Evolutionary conservation across 257 asterid genomes (phyloP), one percentile per base, ranked within the genome.

Genomic region (Craterostigma plantagineum): DNA sequence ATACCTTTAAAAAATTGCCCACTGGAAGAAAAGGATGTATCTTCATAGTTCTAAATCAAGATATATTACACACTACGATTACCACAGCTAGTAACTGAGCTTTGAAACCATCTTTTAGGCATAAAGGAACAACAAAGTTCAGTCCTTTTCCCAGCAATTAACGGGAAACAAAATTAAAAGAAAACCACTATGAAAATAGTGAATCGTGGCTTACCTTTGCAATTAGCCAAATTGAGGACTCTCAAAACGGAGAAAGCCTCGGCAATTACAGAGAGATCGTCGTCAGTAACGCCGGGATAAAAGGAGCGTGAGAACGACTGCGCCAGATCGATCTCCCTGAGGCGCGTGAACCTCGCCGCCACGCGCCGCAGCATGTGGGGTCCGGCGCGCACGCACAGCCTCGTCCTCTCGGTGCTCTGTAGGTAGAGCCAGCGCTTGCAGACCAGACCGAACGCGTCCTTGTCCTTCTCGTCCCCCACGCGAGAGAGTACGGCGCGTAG

Each of bases 371-470:
- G 98, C 93, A 79, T 87, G 65, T 76, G 90, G 13, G 92, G 92
- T n/a, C 93, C 98, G 48, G 98, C 98, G 52, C 98, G 79, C 17
- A 64, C 86, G 35, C 68, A 72, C 16, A 87, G 81, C 53, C 63
- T 82, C 55, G 66, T 62, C 45, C 92, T 61, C 60, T 79, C 92
- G 10, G 76, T 71, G 69, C 93, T 87, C 74, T 87, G 98, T 1
- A 82, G 55, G 52, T 34, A 64, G 58, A 87, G 93, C 98, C 98
- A 87, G 27, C 90, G 53, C 66, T 79, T 87, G 80, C 98, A 87
- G 16, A 82, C 98, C 34, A 82, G 74, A 1, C 97, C 92, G 61
- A 87, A 87, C 0, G 50, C 56, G 34, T 82, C 92, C 64, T 70
- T 78, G 69, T 82, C 85, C 66, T 70, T 71, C 35, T 73, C 80